These are phyloP conservation scores for Pelagomonas calceolata DNA, from an alignment of 108 stramenopile genomes.

Conservation along the genomic window DNA sequence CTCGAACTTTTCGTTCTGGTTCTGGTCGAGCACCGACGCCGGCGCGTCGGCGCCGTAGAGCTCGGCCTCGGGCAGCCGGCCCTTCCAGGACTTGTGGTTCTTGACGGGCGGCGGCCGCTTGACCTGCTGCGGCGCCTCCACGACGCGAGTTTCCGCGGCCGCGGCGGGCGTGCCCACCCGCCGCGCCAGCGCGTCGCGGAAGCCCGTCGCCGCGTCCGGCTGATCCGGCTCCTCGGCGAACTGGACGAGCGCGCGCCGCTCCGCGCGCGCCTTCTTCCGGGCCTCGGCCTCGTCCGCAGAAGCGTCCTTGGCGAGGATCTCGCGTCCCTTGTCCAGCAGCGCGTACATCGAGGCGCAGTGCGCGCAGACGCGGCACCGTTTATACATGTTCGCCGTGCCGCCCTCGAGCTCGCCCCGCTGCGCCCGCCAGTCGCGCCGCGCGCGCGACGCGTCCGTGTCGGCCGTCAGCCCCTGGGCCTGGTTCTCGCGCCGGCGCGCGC, in stretches of 20 bases:
- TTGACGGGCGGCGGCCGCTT: background rate
- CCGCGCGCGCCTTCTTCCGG: background rate
- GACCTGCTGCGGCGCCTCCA: no score
- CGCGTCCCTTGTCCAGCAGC: slow-evolving; percentile 20
- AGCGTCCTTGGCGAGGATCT: background rate
- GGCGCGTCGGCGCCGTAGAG: background rate
- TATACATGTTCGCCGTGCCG: slow-evolving; percentile 19
- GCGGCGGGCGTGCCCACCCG: background rate
- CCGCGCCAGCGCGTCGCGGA: slow-evolving; percentile 4
- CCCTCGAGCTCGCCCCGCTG: slow-evolving; percentile 16
- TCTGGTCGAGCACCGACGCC: background rate
- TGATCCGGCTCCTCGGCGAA: no score
- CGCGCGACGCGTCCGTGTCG: slow-evolving; percentile 11
- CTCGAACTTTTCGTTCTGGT: slow-evolving; percentile 12
- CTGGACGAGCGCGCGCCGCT: no score
- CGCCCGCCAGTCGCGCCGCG: slow-evolving; percentile 16
- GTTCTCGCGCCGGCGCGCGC: background rate
- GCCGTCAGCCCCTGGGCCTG: slow-evolving; percentile 7
- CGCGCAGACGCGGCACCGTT: slow-evolving; percentile 13
- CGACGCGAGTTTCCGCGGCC: no score
- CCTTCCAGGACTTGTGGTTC: background rate
- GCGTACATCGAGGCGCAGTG: slow-evolving; percentile 18
- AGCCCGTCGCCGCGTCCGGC: slow-evolving; percentile 8
- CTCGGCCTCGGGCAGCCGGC: background rate
- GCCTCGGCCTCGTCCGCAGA: background rate